Evolutionary conservation across 1,284 basidiomycete species (phyloP), one percentile per base, ranked within the genome.

Genomic region (Heterobasidion irregulare): DNA sequence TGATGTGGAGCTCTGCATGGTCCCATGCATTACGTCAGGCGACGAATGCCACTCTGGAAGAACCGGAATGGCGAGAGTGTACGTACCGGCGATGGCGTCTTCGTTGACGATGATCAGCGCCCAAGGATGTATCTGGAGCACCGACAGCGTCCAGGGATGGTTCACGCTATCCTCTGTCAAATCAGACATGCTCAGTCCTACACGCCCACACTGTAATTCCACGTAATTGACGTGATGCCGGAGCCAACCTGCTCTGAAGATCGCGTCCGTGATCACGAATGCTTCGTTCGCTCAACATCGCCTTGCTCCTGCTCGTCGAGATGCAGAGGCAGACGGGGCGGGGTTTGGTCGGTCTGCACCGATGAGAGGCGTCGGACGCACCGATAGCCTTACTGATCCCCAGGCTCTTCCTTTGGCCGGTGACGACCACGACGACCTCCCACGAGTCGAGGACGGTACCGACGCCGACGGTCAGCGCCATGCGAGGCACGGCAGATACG

Each of bases 391-490:
- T 92, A 69, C 83, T 86, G 58, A 95, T 71, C 6, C 92, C 93
- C 58, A 93, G 74, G 16, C 85, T 80, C 74, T 95, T 95, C 67
- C 87, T 80, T 67, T 83, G 82, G n/a, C 92, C 92, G 10, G 89
- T 92, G 53, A 94, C 89, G 59, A 94, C 82, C 48, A 94, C 86
- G 32, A 94, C 83, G 57, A 95, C 86, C 68, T 94, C 92, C 57
- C 84, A 72, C 34, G 85, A 78, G 54, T 93, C 92, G 58, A 95
- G 78, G 10, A 95, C 88, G 32, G 92, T 95, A 32, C 82, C 84
- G 33, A 94, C 92, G 55, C 92, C 92, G 49, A 95, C 91, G 2
- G 92, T 94, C 59, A 95, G 77, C 0, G 92, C 92, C 92, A 94
- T 94, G 51, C 86, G 80, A 9, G 92, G 92, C 5, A 95, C 92